Conservation (phyloP, 305 asterid species). For the Plantago coronopus region DNA sequence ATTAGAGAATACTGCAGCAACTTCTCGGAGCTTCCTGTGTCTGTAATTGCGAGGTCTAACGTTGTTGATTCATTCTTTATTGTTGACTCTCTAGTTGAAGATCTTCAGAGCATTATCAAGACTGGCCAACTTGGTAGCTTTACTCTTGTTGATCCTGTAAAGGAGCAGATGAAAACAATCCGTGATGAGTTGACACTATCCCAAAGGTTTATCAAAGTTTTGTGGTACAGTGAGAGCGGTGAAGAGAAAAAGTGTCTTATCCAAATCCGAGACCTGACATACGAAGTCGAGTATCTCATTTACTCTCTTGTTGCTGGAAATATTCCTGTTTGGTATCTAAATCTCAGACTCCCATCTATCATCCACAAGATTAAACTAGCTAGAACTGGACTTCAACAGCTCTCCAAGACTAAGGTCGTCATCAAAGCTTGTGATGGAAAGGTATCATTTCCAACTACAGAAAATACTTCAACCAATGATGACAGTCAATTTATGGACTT, state of each 20-base stretch:
- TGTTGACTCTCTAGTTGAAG: conserved; percentile 18
- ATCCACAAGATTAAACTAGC: neutral
- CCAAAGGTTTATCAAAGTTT: neutral
- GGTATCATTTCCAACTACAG: neutral
- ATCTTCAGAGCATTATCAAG: neutral
- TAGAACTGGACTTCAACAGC: neutral
- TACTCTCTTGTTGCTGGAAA: conserved; percentile 11
- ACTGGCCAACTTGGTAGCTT: neutral
- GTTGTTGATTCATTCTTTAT: conserved; percentile 2
- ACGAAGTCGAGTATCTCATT: conserved; percentile 24
- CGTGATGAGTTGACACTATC: conserved; percentile 12
- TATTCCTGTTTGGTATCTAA: conserved; percentile 9
- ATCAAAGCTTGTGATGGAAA: neutral
- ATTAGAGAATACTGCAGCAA: neutral
- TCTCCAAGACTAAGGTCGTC: neutral
- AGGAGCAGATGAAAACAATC: conserved; percentile 15
- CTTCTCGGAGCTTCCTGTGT: neutral
- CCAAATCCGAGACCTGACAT: conserved; percentile 14
- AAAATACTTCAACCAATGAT: neutral
- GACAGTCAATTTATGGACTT: conserved; percentile 11
- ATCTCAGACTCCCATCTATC: conserved; percentile 2
- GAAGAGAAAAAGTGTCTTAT: neutral
- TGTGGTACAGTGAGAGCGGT: neutral
- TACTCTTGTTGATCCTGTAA: neutral
- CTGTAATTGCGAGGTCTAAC: neutral